A percentile compares a stretch with the other conserved stretches of the same genome.
Conservation (phyloP, 1,284 basidiomycete genomes). For the Takashimella koratensis region DNA sequence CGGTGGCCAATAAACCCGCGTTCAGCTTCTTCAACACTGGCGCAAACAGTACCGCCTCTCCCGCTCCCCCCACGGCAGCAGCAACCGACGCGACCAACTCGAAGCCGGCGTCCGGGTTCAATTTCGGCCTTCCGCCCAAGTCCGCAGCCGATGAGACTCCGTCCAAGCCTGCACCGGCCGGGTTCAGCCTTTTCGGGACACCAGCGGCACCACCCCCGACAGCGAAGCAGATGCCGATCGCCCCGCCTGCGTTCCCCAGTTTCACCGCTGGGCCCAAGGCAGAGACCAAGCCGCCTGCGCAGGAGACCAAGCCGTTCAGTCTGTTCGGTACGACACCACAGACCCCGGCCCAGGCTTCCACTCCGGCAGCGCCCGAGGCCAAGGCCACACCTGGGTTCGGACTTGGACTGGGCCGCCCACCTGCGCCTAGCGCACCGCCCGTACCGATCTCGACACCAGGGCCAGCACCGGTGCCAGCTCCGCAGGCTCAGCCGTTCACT, state of each 20-base stretch:
- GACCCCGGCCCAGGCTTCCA: slow-evolving; percentile 5
- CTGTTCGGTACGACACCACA: neutral
- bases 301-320: slow-evolving; percentile 1
- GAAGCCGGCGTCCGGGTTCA: neutral
- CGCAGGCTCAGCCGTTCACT: slow-evolving; percentile 9
- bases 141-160: neutral
- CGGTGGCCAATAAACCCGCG: neutral
- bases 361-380: neutral
- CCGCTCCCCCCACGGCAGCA: too few species aligned
- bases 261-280: slow-evolving; percentile 1
- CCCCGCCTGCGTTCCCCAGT: slow-evolving; percentile 2
- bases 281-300: slow-evolving; percentile 13
- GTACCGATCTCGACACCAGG: neutral
- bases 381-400: neutral
- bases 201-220: neutral
- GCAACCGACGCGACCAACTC: too few species aligned
- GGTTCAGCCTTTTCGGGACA: neutral
- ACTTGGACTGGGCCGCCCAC: slow-evolving; percentile 11
- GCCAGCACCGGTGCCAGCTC: neutral
- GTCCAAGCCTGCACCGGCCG: neutral
- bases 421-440: neutral
- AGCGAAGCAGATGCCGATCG: neutral
- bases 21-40: neutral
- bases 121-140: neutral
- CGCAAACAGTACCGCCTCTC: neutral